Percentiles rank a stretch among this genome's conserved stretches.
These are phyloP conservation scores for Pichia rugopelliculosa DNA, from an alignment of 805 yeast genomes.

Conservation along the genomic window DNA sequence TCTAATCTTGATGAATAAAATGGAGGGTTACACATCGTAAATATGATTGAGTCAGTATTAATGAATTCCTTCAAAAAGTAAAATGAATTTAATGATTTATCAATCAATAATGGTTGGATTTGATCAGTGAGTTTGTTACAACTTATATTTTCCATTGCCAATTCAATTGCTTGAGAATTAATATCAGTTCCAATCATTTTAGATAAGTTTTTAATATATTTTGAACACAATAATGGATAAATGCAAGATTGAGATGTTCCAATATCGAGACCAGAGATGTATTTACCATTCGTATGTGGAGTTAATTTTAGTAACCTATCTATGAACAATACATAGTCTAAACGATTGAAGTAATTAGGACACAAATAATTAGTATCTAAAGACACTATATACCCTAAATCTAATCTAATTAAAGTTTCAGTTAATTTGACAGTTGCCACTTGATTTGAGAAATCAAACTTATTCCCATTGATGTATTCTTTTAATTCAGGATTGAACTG, in stretches of 20 bases:
- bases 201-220: slow-evolving; percentile 8
- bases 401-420: slow-evolving; percentile 12
- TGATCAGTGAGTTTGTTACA: slow-evolving; percentile 21
- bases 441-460: slow-evolving; percentile 20
- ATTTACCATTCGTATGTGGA: not conserved
- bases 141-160: slow-evolving; percentile 24
- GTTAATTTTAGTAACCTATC: slow-evolving; percentile 8
- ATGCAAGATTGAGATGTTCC: slow-evolving; percentile 46
- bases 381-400: slow-evolving; percentile 14
- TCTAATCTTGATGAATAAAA: slow-evolving; percentile 35
- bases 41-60: slow-evolving; percentile 11
- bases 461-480: slow-evolving; percentile 8
- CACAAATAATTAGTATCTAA: slow-evolving; percentile 21
- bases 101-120: slow-evolving; percentile 14
- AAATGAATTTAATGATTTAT: slow-evolving; percentile 4
- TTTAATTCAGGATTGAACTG: slow-evolving; percentile 13
- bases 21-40: slow-evolving; percentile 49
- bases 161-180: slow-evolving; percentile 27
- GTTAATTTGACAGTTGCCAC: slow-evolving; percentile 20
- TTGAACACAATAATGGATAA: slow-evolving; percentile 35
- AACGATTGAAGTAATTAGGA: slow-evolving; percentile 27
- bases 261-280: slow-evolving; percentile 33
- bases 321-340: slow-evolving; percentile 23
- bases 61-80: slow-evolving; percentile 2
- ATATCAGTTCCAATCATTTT: slow-evolving; percentile 36